Conservation (phyloP, 805 yeast species). For the Wickerhamomyces alni region DNA sequence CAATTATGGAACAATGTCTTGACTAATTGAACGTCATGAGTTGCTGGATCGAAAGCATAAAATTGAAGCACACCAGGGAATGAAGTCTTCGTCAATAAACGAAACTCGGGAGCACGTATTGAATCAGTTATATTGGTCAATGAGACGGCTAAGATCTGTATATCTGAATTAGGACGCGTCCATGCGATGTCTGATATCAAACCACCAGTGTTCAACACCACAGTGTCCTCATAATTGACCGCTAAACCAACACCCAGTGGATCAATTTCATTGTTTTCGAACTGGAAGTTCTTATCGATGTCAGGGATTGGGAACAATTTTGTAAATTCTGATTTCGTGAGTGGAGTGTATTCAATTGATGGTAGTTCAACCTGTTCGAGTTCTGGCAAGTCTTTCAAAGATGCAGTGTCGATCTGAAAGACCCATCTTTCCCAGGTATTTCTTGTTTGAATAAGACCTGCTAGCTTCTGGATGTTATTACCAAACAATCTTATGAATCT, state of each 20-base stretch:
- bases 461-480: constrained; percentile 34
- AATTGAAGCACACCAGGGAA: constrained; percentile 39
- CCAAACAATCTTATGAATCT: constrained; percentile 45
- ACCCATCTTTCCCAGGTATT: constrained; percentile 43
- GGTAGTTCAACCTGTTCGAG: constrained; percentile 4
- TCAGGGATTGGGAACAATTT: constrained; percentile 19
- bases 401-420: constrained; percentile 35
- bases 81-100: constrained; percentile 21
- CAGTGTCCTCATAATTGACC: constrained; percentile 26
- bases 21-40: constrained; percentile 24
- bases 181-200: constrained; percentile 48
- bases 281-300: constrained; percentile 12
- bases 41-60: constrained; percentile 31
- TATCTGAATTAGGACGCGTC: constrained; percentile 28
- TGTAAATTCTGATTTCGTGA: constrained; percentile 20
- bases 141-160: constrained; percentile 46
- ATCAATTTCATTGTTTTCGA: constrained; percentile 10
- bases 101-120: constrained; percentile 23
- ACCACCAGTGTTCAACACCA: constrained; percentile 45
- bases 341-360: constrained; percentile 8
- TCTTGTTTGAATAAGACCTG: constrained; percentile 38
- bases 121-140: constrained; percentile 31
- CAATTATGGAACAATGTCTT: constrained; percentile 31
- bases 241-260: constrained; percentile 14
- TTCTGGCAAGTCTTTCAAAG: constrained; percentile 15